Conservation (phyloP, 805 yeast species). For the Wickerhamomyces bisporus region DNA sequence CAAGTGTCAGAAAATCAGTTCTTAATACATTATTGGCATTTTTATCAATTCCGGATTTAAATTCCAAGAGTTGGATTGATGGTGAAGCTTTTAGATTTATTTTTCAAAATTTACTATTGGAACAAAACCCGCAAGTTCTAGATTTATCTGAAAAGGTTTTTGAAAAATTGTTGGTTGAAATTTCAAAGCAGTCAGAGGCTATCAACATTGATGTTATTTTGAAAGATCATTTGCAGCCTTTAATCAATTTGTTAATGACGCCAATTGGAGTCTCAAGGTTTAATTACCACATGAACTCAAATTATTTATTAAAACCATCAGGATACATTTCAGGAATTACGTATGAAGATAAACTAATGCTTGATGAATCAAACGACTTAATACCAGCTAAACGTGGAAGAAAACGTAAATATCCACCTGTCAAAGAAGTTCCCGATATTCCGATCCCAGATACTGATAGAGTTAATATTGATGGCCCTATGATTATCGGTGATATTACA, state of each 20-base stretch:
- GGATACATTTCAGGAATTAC: constrained; percentile 32
- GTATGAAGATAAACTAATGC: constrained; percentile 2
- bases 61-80: constrained; percentile 67
- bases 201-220: constrained; percentile 48
- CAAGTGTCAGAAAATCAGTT: constrained; percentile 86
- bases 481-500: constrained; percentile 85
- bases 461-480: constrained; percentile 90
- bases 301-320: constrained; percentile 74
- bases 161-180: constrained; percentile 45
- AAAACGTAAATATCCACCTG: constrained; percentile 38
- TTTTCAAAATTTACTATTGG: constrained; percentile 83
- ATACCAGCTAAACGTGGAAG: constrained; percentile 32
- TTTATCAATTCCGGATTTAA: constrained; percentile 48
- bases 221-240: constrained; percentile 50
- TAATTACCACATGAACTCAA: constrained; percentile 76
- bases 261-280: constrained; percentile 93
- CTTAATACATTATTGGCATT: constrained; percentile 76
- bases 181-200: constrained; percentile 25
- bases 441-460: constrained; percentile 53
- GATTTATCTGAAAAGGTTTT: constrained; percentile 60
- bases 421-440: constrained; percentile 28
- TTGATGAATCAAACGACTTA: constrained; percentile 19
- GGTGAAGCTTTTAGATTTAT: constrained; percentile 67
- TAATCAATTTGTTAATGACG: constrained; percentile 70
- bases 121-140: constrained; percentile 75